Evolutionary conservation across 306 rosid genomes (phyloP), one percentile per base, ranked within the genome.

Genomic region (Acacia crassicarpa): DNA sequence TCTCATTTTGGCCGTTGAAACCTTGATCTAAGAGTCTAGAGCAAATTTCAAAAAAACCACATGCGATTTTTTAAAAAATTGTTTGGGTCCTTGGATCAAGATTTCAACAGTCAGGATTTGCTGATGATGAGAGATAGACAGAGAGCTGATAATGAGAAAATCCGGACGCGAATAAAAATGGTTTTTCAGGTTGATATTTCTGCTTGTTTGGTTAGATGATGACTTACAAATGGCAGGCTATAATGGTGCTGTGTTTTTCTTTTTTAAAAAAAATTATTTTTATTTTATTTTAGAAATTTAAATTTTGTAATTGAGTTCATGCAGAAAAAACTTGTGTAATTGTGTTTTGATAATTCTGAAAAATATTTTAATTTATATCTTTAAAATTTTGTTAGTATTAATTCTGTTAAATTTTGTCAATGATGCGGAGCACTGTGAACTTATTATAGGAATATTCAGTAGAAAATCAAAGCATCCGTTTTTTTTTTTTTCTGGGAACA

Each of bases 281-380:
- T 7, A 15, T 32, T 12, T 93, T 80, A 93, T 90, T 32, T 76
- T 74, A 92, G 62, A 53, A 53, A 7, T 53, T 53, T 53, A 53
- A 16, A 4, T 53, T 53, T 53, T 19, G 20, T 49, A 49, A 49
- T 49, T 53, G 9, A 53, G 61, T 2, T 53, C 3, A 16, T 3
- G 51, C 0, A 6, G 16, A 1, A 46, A 46, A 12, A 46, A 3
- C 16, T 45, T 45, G 4, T 46, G 56, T 15, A 4, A 49, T 49
- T 49, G 20, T 49, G 8, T 27, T 27, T 12, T 10, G 35, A 25
- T 25, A 12, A 8, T 27, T 59, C 35, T 62, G 9, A 62, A 62
- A 62, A 62, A 25, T 12, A 25, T 27, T 25, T 23, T 59, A 9
- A 23, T 23, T 22, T 59, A 3, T 11, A 23, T 9, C 66, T n/a